Evolutionary conservation across 2,329 filamentous ascomycete species (phyloP).

Genomic region (Aureobasidium sp.): DNA sequence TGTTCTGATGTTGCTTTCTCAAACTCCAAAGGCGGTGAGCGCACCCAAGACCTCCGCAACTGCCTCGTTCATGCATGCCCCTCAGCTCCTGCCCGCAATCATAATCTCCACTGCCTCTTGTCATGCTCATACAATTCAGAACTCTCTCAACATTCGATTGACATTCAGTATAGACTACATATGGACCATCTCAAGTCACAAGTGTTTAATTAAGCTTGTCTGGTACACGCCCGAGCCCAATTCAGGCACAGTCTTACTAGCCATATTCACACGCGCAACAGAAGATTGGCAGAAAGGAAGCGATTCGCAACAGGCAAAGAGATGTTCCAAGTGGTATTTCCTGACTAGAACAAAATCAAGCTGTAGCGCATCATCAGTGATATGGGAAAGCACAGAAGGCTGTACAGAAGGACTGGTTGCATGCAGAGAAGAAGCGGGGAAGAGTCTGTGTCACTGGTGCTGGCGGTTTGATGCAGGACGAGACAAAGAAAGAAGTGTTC

Average conservation of each 20-base stretch:
- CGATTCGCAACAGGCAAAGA: background rate
- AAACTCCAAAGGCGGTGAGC: constrained; percentile 15
- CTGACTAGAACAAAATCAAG: background rate
- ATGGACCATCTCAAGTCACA: background rate
- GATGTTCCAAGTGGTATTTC: background rate
- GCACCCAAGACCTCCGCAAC: background rate
- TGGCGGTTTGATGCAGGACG: constrained; percentile 4
- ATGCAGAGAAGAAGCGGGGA: constrained; percentile 16
- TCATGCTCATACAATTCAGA: background rate
- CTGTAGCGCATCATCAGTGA: background rate
- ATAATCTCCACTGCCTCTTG: background rate
- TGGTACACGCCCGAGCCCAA: background rate
- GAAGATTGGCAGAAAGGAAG: background rate
- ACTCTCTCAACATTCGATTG: background rate
- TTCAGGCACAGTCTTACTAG: too few species aligned
- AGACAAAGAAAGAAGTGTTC: background rate
- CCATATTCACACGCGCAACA: background rate
- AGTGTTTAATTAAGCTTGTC: background rate
- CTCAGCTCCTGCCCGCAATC: background rate
- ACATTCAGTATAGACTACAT: background rate
- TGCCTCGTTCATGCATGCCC: constrained; percentile 3
- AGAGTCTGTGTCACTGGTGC: background rate
- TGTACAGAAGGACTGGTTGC: constrained; percentile 4
- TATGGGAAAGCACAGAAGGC: background rate
- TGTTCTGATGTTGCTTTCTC: constrained; percentile 8